phyloP scores from a whole-genome alignment of 2,329 filamentous ascomycete species.

The Phoma sp. region DNA sequence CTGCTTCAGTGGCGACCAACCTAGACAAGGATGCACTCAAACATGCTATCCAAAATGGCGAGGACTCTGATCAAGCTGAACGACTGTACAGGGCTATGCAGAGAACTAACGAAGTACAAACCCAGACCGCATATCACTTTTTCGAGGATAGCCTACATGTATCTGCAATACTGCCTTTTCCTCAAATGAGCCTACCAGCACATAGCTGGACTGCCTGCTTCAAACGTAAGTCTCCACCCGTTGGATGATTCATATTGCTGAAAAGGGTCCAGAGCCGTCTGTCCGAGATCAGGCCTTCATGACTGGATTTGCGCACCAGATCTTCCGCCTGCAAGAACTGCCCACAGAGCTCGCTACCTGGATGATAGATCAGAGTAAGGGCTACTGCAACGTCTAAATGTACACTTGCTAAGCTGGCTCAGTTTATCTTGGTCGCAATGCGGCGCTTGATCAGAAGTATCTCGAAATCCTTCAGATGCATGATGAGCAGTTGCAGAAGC shows the following conservation, averaged over 20 bases:
- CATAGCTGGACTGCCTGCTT: constrained; percentile 46
- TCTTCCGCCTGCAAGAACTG: constrained; percentile 48
- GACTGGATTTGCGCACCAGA: constrained; percentile 51
- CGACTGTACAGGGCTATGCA: constrained; percentile 65
- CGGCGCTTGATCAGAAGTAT: constrained; percentile 48
- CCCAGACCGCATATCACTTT: constrained; percentile 65
- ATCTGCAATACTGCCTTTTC: constrained; percentile 16
- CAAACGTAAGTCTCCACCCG: constrained; percentile 26
- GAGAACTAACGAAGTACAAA: constrained; percentile 66
- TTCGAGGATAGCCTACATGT: constrained; percentile 43
- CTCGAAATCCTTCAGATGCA: constrained; percentile 41
- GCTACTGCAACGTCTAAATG: neutral
- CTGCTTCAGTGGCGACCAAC: constrained; percentile 1
- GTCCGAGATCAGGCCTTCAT: constrained; percentile 51
- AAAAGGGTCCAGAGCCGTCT: constrained; percentile 23
- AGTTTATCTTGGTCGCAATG: constrained; percentile 42
- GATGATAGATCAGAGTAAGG: constrained; percentile 51
- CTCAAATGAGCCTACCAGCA: constrained; percentile 34
- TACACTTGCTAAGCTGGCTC: constrained; percentile 19
- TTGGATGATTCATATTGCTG: constrained; percentile 5
- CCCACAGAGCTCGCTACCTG: constrained; percentile 51
- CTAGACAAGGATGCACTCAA: constrained; percentile 39
- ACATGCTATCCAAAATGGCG: constrained; percentile 64
- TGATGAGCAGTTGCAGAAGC: constrained; percentile 38
- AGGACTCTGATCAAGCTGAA: constrained; percentile 71